Evolutionary conservation across 106 monocot species (phyloP), one percentile per base, ranked within the genome.

Genomic region (Xerophyta viscosa): DNA sequence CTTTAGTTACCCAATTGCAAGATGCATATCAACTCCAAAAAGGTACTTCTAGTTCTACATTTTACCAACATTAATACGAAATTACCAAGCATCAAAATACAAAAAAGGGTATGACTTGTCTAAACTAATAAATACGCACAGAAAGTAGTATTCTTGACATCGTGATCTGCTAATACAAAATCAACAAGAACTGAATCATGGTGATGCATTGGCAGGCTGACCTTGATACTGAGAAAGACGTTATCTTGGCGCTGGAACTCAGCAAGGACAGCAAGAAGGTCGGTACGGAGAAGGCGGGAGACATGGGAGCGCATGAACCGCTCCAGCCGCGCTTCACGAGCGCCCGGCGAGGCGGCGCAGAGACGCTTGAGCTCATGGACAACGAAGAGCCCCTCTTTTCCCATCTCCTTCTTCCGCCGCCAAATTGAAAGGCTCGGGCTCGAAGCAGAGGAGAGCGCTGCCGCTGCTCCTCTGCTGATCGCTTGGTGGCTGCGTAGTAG

Each of bases 341-440:
- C 53, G 51, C 22, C 29, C 30, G 24, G 19, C 11, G 57, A 42
- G 10, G 60, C 63, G 24, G 53, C 58, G 22, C 1, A 46, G 46
- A 96, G 65, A 18, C 94, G 69, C 76, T 96, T 96, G 41, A 96
- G 72, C 65, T 96, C 76, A 48, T 82, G 81, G n/a, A 96, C 78
- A 10, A 77, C 84, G 67, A 96, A 84, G 6, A 88, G 72, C 1
- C 88, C 94, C 50, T 96, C 94, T 70, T 96, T 96, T 29, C 94
- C 94, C 94, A 96, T 96, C 76, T 96, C 94, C 68, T 96, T 96
- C 75, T 96, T 96, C 76, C 94, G 61, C 58, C 88, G 50, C 94
- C 94, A 96, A 50, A 96, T 96, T 28, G 94, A 96, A 7, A 88
- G 75, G 67, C 84, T 96, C 46, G 88, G 88, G 50, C 75, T 23